phyloP scores from a whole-genome alignment of 2,329 filamentous ascomycete genomes.

The Trichoderma breve region DNA sequence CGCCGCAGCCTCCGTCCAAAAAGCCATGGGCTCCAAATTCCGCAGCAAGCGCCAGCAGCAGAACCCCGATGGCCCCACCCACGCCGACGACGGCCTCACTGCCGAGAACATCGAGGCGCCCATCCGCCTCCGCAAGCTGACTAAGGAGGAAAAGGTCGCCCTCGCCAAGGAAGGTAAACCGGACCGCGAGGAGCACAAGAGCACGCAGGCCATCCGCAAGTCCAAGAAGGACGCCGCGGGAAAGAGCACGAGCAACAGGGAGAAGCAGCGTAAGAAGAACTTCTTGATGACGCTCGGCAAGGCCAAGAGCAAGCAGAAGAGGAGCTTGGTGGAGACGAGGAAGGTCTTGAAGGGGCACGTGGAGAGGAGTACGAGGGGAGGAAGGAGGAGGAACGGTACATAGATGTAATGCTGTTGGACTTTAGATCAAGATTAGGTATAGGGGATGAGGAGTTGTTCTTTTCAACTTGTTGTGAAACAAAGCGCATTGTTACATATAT shows the following conservation, averaged over 20 bases:
- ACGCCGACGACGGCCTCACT: slow-evolving; percentile 84
- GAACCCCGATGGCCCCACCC: slow-evolving; percentile 51
- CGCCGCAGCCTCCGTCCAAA: slow-evolving; percentile 67
- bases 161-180: slow-evolving; percentile 80
- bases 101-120: slow-evolving; percentile 90
- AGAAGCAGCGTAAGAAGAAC: slow-evolving; percentile 97
- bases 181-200: slow-evolving; percentile 76
- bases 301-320: slow-evolving; percentile 92
- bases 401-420: not conserved
- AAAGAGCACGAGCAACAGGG: slow-evolving; percentile 95
- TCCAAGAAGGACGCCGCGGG: slow-evolving; percentile 84
- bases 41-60: no score
- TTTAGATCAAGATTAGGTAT: not conserved
- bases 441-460: not conserved
- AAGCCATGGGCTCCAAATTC: slow-evolving; percentile 48
- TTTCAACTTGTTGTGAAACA: not conserved
- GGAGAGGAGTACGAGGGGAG: slow-evolving; percentile 78
- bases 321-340: slow-evolving; percentile 82
- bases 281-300: slow-evolving; percentile 98
- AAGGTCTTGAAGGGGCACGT: slow-evolving; percentile 80
- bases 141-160: slow-evolving; percentile 85
- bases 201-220: slow-evolving; percentile 77
- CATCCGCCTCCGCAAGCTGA: slow-evolving; percentile 74
- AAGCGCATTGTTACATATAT: not conserved
- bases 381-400: slow-evolving; percentile 67